Evolutionary conservation across 805 yeast species (phyloP), one percentile per base, ranked within the genome.

Genomic region (Myxozyma neotropica): DNA sequence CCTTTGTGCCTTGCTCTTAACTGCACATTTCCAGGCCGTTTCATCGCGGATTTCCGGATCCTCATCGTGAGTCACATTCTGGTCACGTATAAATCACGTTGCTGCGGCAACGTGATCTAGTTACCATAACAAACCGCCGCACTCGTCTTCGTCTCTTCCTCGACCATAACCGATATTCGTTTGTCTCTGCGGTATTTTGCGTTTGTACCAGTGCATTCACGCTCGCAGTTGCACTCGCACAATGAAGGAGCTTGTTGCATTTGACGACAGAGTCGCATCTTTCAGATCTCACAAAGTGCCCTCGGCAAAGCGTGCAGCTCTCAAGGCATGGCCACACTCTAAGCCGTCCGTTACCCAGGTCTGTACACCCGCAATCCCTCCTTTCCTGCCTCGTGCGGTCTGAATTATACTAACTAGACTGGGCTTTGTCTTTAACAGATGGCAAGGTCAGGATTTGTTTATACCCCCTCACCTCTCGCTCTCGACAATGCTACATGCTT

Each of bases 371-470:
- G 12, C 21, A 23, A 40, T 7, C 15, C 13, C 15, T 27, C 44
- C 42, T 13, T 19, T 15, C 40, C 42, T 31, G 31, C 39, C n/a
- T n/a, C n/a, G n/a, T n/a, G n/a, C n/a, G n/a, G n/a, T n/a, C n/a
- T n/a, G n/a, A n/a, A n/a, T n/a, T n/a, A n/a, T n/a, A n/a, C n/a
- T n/a, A n/a, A n/a, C n/a, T n/a, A n/a, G n/a, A n/a, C n/a, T n/a
- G n/a, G n/a, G n/a, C n/a, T n/a, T n/a, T n/a, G n/a, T n/a, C n/a
- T n/a, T n/a, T n/a, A n/a, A n/a, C 33, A 69, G 29, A 68, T 86
- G 75, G 85, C 85, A 0, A 75, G 75, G 50, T 78, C 82, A 19
- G 92, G 93, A 0, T 83, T 87, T 74, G 82, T 75, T 72, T 87
- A 74, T 70, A 78, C 80, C 49, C 91, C 84, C 33, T 74, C 76